Percentiles rank a stretch among this genome's conserved stretches.
phyloP scores from a whole-genome alignment of 1,284 basidiomycete species.

The Sporisorium graminicola region DNA sequence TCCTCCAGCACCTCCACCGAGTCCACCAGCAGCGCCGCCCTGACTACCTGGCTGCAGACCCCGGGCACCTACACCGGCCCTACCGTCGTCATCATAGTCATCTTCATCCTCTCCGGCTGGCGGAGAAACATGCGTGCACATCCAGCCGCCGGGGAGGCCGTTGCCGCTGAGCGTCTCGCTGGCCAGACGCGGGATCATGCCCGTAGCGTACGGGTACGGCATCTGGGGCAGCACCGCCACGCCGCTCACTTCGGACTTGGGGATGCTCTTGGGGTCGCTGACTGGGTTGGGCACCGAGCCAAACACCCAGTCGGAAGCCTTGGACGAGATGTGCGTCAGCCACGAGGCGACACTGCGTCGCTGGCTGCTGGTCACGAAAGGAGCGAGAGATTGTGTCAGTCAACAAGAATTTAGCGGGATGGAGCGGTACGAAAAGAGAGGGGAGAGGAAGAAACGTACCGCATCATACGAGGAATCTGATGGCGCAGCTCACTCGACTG shows the following conservation, averaged over 20 bases:
- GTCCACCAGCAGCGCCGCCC: slow-evolving; percentile 1
- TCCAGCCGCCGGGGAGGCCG: slow-evolving; percentile 28
- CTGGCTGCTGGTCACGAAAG: neutral
- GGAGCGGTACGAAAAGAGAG: too few species aligned
- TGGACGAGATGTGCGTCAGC: slow-evolving; percentile 29
- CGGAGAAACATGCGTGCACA: slow-evolving; percentile 36
- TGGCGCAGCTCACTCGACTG: neutral
- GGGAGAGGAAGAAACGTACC: neutral
- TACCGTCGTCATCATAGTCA: neutral
- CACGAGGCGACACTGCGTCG: slow-evolving; percentile 24
- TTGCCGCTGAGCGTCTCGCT: slow-evolving; percentile 31
- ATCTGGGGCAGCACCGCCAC: slow-evolving; percentile 25
- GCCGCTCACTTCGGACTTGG: slow-evolving; percentile 19
- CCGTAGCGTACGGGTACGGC: slow-evolving; percentile 41
- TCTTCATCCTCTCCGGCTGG: neutral
- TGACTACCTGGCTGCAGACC: too few species aligned
- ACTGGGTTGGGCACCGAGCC: slow-evolving; percentile 12
- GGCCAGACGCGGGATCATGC: slow-evolving; percentile 34
- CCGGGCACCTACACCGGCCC: neutral
- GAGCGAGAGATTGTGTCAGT: neutral
- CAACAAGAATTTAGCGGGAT: neutral
- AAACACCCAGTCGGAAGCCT: slow-evolving; percentile 40
- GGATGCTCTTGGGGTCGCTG: slow-evolving; percentile 2
- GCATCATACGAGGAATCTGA: slow-evolving; percentile 15
- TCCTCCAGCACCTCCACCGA: slow-evolving; percentile 3